Conservation (phyloP, 805 yeast genomes). For the Hanseniaspora lindneri region DNA sequence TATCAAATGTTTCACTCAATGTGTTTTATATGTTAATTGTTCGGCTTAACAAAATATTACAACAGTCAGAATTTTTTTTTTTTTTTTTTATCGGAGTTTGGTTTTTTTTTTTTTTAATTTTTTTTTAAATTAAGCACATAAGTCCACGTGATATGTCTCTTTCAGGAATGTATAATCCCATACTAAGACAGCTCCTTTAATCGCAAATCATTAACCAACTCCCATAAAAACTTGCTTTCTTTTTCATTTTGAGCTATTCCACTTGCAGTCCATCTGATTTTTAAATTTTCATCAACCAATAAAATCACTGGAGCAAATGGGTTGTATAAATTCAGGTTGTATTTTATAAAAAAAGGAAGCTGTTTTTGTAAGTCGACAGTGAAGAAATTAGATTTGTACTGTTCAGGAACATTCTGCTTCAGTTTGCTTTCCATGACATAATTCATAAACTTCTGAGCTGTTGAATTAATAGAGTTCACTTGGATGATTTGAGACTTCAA, state of each 20-base stretch:
- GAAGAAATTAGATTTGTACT: constrained; percentile 48
- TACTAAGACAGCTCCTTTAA: constrained; percentile 36
- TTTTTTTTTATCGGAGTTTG: too few species aligned
- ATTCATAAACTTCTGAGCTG: constrained; percentile 2
- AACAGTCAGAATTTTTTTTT: too few species aligned
- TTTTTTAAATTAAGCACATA: too few species aligned
- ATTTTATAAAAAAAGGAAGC: constrained; percentile 45
- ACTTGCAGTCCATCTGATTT: constrained; percentile 83
- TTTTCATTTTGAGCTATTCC: constrained; percentile 57
- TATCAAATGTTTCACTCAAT: too few species aligned
- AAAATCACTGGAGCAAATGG: constrained; percentile 74
- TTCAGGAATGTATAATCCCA: too few species aligned
- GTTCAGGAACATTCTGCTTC: constrained; percentile 35
- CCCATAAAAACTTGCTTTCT: constrained; percentile 56
- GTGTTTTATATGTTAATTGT: too few species aligned
- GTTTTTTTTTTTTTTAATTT: too few species aligned
- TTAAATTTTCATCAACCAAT: constrained; percentile 59
- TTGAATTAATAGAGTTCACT: constrained; percentile 8
- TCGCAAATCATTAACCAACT: constrained; percentile 44
- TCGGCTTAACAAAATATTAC: too few species aligned
- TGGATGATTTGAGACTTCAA: constrained; percentile 8
- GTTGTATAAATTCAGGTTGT: constrained; percentile 54
- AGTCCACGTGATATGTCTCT: too few species aligned
- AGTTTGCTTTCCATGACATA: constrained; percentile 35
- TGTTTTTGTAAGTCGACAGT: constrained; percentile 46